phyloP scores from a whole-genome alignment of 805 yeast genomes.

The Tetrapisispora taiwanensis region DNA sequence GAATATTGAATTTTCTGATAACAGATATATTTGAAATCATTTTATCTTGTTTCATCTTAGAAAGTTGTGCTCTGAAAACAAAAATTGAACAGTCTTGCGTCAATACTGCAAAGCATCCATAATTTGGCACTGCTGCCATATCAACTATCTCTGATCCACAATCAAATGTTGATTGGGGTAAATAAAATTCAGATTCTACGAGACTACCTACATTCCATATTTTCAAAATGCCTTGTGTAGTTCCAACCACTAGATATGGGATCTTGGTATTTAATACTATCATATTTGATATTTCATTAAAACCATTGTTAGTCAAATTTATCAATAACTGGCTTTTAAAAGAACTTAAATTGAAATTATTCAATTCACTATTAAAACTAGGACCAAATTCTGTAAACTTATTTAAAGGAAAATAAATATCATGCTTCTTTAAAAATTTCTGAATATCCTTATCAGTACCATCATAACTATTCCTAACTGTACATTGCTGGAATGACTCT shows the following conservation, averaged over 20 bases:
- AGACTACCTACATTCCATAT: slow-evolving; percentile 69
- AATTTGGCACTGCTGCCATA: slow-evolving; percentile 41
- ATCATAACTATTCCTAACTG: slow-evolving; percentile 47
- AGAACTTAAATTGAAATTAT: slow-evolving; percentile 11
- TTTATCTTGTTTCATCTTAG: slow-evolving; percentile 5
- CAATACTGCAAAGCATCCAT: slow-evolving; percentile 50
- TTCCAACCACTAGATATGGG: slow-evolving; percentile 64
- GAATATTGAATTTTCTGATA: slow-evolving; percentile 16
- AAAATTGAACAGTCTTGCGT: slow-evolving; percentile 30
- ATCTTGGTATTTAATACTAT: slow-evolving; percentile 47
- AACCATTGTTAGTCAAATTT: slow-evolving; percentile 52
- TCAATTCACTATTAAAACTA: slow-evolving; percentile 2
- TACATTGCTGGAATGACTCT: slow-evolving; percentile 13
- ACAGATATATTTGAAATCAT: slow-evolving; percentile 13
- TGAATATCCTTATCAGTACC: slow-evolving; percentile 59
- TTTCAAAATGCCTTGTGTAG: slow-evolving; percentile 59
- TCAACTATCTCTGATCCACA: slow-evolving; percentile 41
- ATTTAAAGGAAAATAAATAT: slow-evolving; percentile 46
- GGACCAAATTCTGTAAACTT: slow-evolving; percentile 63
- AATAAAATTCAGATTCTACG: slow-evolving; percentile 48
- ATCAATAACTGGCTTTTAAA: slow-evolving; percentile 46
- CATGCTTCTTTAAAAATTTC: slow-evolving; percentile 42
- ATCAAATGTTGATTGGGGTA: slow-evolving; percentile 38
- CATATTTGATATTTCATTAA: slow-evolving; percentile 43
- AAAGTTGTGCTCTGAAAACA: slow-evolving; percentile 33